Evolutionary conservation across 441 rosid species (phyloP).

Genomic region (Viola pubescens): DNA sequence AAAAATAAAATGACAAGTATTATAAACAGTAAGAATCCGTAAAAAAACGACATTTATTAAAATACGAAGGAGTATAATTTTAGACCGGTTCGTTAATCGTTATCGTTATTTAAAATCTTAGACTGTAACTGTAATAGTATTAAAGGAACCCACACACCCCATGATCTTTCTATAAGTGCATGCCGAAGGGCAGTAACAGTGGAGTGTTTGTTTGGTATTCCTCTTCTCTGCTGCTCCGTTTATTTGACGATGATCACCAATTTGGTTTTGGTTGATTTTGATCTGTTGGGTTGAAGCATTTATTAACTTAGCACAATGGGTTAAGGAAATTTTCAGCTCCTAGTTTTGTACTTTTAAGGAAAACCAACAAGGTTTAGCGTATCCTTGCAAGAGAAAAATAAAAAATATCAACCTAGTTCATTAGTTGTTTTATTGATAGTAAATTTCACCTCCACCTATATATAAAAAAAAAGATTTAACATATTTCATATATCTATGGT

Average conservation of each 20-base stretch:
- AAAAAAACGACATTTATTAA: too few relatives aligned
- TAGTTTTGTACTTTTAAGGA: slow-evolving; percentile 1
- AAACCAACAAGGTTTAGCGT: slow-evolving; percentile 5
- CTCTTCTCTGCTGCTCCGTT: neutral
- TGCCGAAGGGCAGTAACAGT: neutral
- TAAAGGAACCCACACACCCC: neutral
- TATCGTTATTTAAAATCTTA: too few relatives aligned
- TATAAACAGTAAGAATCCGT: too few relatives aligned
- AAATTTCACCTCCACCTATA: too few relatives aligned
- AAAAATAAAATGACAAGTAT: too few relatives aligned
- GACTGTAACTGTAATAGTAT: neutral
- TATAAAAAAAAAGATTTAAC: too few relatives aligned
- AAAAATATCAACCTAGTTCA: too few relatives aligned
- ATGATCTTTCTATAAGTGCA: slow-evolving; percentile 13
- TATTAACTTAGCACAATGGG: neutral
- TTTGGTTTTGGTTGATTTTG: slow-evolving; percentile 5
- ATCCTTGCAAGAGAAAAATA: neutral
- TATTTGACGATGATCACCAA: neutral
- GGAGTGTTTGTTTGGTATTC: neutral
- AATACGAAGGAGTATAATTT: too few relatives aligned
- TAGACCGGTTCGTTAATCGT: too few relatives aligned
- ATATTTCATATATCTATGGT: too few relatives aligned
- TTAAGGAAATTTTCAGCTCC: neutral
- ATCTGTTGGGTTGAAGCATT: neutral
- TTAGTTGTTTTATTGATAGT: too few relatives aligned